Base-by-base conservation (phyloP, 768 basidiomycete species). In the Dendrothele bispora region DNA sequence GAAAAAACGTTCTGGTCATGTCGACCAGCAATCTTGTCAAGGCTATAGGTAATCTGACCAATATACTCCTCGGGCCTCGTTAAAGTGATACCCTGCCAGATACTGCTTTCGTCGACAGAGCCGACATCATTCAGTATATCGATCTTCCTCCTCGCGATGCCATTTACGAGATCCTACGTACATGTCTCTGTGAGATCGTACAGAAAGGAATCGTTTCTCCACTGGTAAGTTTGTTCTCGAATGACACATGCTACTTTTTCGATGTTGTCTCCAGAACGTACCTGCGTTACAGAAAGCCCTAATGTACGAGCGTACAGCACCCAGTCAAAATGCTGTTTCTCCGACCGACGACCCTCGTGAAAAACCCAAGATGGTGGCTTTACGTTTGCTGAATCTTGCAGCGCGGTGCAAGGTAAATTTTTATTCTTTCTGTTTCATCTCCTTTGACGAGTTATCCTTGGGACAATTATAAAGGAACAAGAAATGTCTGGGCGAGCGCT, bases 51-150 rank as follows among this genome's bases (percentile, higher is more conserved):
- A 51, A 43, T 76, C 36, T 17, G 7, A 1, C 27, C 12, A 22
- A 26, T 18, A 30, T 18, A n/a, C 28, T 15, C 30, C n/a, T 18
- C 41, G 11, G 10, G 29, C 12, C 20, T 39, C 7, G 21, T 15
- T 21, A 22, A 48, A n/a, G 27, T 39, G 6, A 41, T 30, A 29
- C 15, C 41, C 30, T 17, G 41, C 42, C 37, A 98, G 95, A 99
- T 58, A 84, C 83, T 41, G 97, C 95, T 3, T 98, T 98, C 62
- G 84, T 98, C 39, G 97, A 98, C 61, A 86, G 97, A 32, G 97
- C 95, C 7, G 97, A 99, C 59, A 93, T 98, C 40, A 83, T 97
- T 17, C 95, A 95, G 72, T 97, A 92, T 58, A 78, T 98, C 17
- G 95, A 94, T 54, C 76, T 93, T 6, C 97, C 97, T 1, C 85